Percentiles rank a stretch among this genome's conserved stretches.
Evolutionary conservation across 805 yeast species (phyloP).

Genomic region (Lachancea lanzarotensis): DNA sequence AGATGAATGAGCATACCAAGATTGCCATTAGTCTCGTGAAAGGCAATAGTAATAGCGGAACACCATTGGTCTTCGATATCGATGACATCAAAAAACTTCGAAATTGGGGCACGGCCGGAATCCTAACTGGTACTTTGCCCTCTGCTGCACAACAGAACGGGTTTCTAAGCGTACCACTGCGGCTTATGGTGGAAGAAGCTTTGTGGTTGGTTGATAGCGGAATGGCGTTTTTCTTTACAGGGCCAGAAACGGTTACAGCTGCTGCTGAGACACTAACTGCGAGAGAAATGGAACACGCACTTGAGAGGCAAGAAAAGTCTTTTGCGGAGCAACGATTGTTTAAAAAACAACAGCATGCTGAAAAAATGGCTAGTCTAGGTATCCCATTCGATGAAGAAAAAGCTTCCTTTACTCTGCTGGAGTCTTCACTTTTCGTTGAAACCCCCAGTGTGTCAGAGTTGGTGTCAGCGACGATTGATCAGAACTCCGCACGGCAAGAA

Average conservation of each 20-base stretch:
- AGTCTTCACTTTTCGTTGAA: slow-evolving; percentile 22
- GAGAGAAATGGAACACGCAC: slow-evolving; percentile 2
- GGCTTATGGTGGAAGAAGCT: slow-evolving; percentile 66
- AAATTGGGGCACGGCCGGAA: slow-evolving; percentile 63
- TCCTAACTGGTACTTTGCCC: slow-evolving; percentile 75
- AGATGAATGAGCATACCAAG: not conserved
- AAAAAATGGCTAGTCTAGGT: slow-evolving; percentile 19
- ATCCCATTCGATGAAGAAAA: slow-evolving; percentile 3
- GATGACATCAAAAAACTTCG: slow-evolving; percentile 50
- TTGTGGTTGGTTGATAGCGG: slow-evolving; percentile 49
- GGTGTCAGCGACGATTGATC: not conserved
- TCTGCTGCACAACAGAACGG: slow-evolving; percentile 89
- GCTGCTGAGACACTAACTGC: slow-evolving; percentile 4
- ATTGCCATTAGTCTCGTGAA: slow-evolving; percentile 1
- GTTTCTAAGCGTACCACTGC: slow-evolving; percentile 79
- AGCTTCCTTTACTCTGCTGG: slow-evolving; percentile 12
- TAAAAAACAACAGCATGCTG: slow-evolving; percentile 18
- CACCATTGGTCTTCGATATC: slow-evolving; percentile 54
- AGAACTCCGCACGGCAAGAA: not conserved
- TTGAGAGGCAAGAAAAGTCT: slow-evolving; percentile 7
- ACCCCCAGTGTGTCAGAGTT: slow-evolving; percentile 14
- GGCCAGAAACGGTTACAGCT: slow-evolving; percentile 1
- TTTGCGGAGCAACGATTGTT: slow-evolving; percentile 19
- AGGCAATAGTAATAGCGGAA: slow-evolving; percentile 14
- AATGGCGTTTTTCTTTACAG: slow-evolving; percentile 28